A percentile compares a stretch with the other conserved stretches of the same genome.
phyloP scores from a whole-genome alignment of 257 asterid genomes.

The Petrea volubilis region DNA sequence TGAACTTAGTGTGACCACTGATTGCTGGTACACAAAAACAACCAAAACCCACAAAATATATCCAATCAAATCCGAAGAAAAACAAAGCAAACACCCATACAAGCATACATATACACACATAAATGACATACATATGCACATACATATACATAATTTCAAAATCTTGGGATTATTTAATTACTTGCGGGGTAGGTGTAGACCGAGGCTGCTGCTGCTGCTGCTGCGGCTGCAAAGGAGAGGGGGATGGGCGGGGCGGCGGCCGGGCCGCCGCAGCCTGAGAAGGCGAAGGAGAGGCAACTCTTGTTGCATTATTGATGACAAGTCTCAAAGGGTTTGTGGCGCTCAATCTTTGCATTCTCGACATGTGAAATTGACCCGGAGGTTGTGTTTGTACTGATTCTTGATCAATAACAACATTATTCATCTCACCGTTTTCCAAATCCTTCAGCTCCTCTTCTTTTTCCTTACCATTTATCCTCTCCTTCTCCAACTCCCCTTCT shows the following conservation, averaged over 20 bases:
- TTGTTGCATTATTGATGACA: slow-evolving; percentile 64
- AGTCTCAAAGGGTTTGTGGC: slow-evolving; percentile 82
- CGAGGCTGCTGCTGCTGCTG: slow-evolving; percentile 44
- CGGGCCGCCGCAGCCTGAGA: slow-evolving; percentile 43
- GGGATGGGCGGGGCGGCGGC: slow-evolving; percentile 26
- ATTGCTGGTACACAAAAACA: slow-evolving; percentile 38
- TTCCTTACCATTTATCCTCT: slow-evolving; percentile 18
- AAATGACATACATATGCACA: not conserved
- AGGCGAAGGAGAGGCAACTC: slow-evolving; percentile 84
- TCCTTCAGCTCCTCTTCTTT: slow-evolving; percentile 48
- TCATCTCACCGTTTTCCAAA: slow-evolving; percentile 74
- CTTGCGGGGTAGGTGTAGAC: slow-evolving; percentile 74
- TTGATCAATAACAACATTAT: not conserved
- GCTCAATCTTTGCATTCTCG: slow-evolving; percentile 80
- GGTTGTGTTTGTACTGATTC: slow-evolving; percentile 42
- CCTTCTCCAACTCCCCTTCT: slow-evolving; percentile 17
- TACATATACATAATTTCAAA: not conserved
- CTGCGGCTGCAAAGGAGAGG: slow-evolving; percentile 9
- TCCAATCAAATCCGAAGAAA: slow-evolving; percentile 22
- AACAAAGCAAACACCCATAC: not conserved
- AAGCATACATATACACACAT: not conserved
- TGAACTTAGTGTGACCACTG: slow-evolving; percentile 68
- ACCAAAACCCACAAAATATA: slow-evolving; percentile 10
- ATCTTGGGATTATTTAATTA: slow-evolving; percentile 20
- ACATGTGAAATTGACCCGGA: slow-evolving; percentile 52